Base-by-base conservation (phyloP, 345 rosid species). In the Syzygium jambos region DNA sequence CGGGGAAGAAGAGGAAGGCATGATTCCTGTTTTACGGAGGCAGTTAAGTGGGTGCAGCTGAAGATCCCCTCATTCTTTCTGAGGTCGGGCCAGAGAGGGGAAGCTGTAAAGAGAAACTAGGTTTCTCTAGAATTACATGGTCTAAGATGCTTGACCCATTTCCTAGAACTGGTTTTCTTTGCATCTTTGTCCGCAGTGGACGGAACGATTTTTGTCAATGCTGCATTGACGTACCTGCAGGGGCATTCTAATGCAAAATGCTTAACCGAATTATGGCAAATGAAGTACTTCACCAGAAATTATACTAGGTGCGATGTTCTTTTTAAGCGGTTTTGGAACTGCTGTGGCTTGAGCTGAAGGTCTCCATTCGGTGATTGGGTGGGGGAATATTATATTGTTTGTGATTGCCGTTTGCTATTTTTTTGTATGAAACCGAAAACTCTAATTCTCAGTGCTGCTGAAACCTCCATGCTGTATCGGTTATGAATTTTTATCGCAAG, bases 1-100 rank as follows among this genome's bases (percentile, higher is more conserved):
- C 16, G 91, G 86, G 9, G 93, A 90, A 77, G 90, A 90, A 21
- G 93, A 93, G 89, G 93, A 93, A 87, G 93, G 93, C 41, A 87
- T 90, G 90, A 90, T 93, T 83, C 90, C 27, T 9, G 80, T 21
- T 52, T 22, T 52, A 25, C 63, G 15, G 29, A 57, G 14, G 63
- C 63, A 25, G 29, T 25, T 11, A 57, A 25, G 29, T 4, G 52
- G 52, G 29, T 21, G 52, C 52, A 49, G 87, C 52, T 52, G 82
- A 63, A 41, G 55, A 25, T 17, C 38, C 73, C 49, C 49, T 27
- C 52, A 15, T 19, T 85, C 51, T 85, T 55, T n/a, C 14, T 11
- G 30, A 15, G 29, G 9, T 51, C 10, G 52, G 63, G 46, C 29
- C 78, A 57, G n/a, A 55, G 17, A 22, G 59, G 59, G 59, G 56